These are phyloP conservation scores for Lecanosticta acicola DNA, from an alignment of 2,329 filamentous ascomycete genomes.

Conservation along the genomic window DNA sequence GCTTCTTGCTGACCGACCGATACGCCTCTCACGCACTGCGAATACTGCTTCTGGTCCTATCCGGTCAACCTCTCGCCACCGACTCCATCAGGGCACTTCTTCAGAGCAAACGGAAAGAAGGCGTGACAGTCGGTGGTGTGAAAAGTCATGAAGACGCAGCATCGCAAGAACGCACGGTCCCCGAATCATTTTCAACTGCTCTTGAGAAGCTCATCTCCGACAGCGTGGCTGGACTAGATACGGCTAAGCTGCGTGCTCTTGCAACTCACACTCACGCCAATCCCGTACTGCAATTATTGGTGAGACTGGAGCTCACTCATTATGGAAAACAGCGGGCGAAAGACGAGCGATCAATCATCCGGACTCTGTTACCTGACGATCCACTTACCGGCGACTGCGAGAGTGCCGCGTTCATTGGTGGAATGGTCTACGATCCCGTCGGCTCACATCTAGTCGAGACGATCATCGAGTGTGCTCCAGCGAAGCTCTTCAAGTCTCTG, in stretches of 20 bases:
- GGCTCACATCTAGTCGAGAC: slow-evolving; percentile 87
- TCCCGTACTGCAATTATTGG: slow-evolving; percentile 81
- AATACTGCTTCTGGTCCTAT: slow-evolving; percentile 77
- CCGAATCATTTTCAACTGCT: slow-evolving; percentile 69
- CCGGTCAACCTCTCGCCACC: slow-evolving; percentile 72
- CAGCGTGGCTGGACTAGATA: slow-evolving; percentile 67
- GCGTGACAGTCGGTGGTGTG: slow-evolving; percentile 57
- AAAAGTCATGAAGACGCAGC: slow-evolving; percentile 44
- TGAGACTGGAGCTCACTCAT: slow-evolving; percentile 77
- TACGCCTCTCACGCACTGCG: slow-evolving; percentile 90
- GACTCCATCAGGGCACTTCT: slow-evolving; percentile 65
- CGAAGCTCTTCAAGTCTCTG: slow-evolving; percentile 84
- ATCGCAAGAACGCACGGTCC: slow-evolving; percentile 52
- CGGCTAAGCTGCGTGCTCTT: slow-evolving; percentile 73
- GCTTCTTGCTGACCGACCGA: slow-evolving; percentile 74
- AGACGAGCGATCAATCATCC: slow-evolving; percentile 64
- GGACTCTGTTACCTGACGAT: slow-evolving; percentile 72
- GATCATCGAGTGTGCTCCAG: slow-evolving; percentile 72
- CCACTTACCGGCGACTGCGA: slow-evolving; percentile 67
- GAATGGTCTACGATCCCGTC: slow-evolving; percentile 81
- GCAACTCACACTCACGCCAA: slow-evolving; percentile 88
- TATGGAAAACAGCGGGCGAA: slow-evolving; percentile 63
- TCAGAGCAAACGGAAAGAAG: slow-evolving; percentile 89
- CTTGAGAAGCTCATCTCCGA: slow-evolving; percentile 77
- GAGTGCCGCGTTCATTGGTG: slow-evolving; percentile 74